These are phyloP conservation scores for Tulasnella sp. DNA, from an alignment of 768 basidiomycete species.

Conservation along the genomic window DNA sequence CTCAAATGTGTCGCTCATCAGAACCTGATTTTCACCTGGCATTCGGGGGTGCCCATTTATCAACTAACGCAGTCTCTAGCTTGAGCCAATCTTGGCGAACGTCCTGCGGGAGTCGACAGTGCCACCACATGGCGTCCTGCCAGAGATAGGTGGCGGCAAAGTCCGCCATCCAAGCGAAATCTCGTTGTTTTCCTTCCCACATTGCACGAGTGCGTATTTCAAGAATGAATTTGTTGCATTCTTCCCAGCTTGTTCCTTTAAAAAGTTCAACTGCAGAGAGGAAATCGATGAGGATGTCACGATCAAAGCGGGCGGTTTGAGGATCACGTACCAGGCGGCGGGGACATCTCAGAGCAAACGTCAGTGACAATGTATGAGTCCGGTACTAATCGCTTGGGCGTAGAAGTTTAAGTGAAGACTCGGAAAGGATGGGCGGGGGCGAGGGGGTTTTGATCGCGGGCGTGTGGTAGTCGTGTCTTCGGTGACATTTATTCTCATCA, in stretches of 20 bases:
- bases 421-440: too few species aligned
- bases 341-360: too few species aligned
- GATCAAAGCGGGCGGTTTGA: too few species aligned
- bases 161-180: slow-evolving; percentile 6
- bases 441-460: too few species aligned
- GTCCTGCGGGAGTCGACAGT: background rate
- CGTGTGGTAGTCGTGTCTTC: too few species aligned
- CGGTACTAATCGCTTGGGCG: too few species aligned
- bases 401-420: too few species aligned
- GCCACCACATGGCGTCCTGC: background rate
- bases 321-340: too few species aligned
- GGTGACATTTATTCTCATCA: too few species aligned
- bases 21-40: background rate
- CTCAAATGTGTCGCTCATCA: background rate
- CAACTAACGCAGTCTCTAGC: background rate
- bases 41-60: background rate
- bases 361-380: too few species aligned
- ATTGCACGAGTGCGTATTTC: background rate
- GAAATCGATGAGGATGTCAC: background rate
- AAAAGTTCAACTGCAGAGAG: background rate
- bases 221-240: background rate
- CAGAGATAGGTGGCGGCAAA: background rate
- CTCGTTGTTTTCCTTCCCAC: slow-evolving; percentile 1
- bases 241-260: background rate
- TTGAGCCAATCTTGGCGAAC: background rate